These are phyloP conservation scores for Cryptococcus hybrid DNA, from an alignment of 1,284 basidiomycete genomes.

Conservation along the genomic window DNA sequence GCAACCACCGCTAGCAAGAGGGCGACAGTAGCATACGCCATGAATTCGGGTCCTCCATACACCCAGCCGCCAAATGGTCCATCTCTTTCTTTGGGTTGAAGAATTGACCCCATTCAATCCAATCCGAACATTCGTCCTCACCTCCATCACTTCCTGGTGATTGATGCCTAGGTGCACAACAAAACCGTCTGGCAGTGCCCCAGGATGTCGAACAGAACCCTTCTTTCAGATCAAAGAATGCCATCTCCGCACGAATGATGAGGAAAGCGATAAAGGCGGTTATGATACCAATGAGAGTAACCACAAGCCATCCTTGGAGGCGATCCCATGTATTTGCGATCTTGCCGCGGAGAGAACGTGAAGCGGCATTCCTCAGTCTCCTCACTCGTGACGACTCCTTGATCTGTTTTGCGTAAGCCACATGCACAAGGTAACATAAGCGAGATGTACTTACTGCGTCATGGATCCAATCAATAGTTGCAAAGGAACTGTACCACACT, in stretches of 20 bases:
- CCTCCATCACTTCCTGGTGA: slow-evolving; percentile 18
- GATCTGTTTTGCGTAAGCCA: slow-evolving; percentile 54
- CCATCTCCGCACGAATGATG: slow-evolving; percentile 82
- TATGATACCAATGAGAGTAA: slow-evolving; percentile 72
- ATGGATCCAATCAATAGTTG: slow-evolving; percentile 75
- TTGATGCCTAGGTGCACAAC: slow-evolving; percentile 58
- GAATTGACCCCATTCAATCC: slow-evolving; percentile 69
- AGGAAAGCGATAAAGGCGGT: slow-evolving; percentile 83
- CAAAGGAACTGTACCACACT: slow-evolving; percentile 72
- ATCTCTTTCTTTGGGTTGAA: slow-evolving; percentile 30
- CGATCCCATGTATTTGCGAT: slow-evolving; percentile 73
- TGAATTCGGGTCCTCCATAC: slow-evolving; percentile 57
- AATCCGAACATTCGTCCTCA: slow-evolving; percentile 61
- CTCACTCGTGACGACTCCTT: slow-evolving; percentile 80
- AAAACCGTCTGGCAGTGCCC: slow-evolving; percentile 77
- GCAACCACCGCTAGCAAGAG: slow-evolving; percentile 58
- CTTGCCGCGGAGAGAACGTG: slow-evolving; percentile 68
- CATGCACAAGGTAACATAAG: not conserved
- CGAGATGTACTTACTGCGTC: slow-evolving; percentile 57
- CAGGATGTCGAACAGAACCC: slow-evolving; percentile 74
- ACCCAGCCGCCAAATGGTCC: slow-evolving; percentile 24
- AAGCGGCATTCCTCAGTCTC: slow-evolving; percentile 59
- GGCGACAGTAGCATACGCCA: slow-evolving; percentile 71
- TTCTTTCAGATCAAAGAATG: slow-evolving; percentile 91
- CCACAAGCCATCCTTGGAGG: slow-evolving; percentile 85